Percentiles rank a stretch among this genome's conserved stretches.
phyloP scores from a whole-genome alignment of 1,284 basidiomycete genomes.

The Puccinia horiana region DNA sequence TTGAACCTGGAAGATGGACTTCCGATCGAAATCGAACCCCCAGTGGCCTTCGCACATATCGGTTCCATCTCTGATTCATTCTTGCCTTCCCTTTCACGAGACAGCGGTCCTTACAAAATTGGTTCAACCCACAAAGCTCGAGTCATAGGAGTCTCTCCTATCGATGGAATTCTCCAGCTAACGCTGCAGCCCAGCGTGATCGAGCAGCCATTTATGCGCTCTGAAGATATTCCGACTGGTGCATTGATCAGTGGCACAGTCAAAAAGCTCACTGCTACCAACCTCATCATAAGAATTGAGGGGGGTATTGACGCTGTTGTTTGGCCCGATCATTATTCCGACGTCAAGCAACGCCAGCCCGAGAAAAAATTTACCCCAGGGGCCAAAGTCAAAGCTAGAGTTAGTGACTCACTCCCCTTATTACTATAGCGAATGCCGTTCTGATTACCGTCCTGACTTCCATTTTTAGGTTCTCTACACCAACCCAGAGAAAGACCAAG shows the following conservation, averaged over 20 bases:
- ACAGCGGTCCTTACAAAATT: conserved; percentile 75
- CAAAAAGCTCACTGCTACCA: conserved; percentile 75
- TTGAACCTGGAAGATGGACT: conserved; percentile 65
- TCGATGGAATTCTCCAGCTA: conserved; percentile 86
- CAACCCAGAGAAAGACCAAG: conserved; percentile 76
- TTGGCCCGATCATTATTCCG: conserved; percentile 93
- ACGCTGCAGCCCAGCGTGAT: conserved; percentile 80
- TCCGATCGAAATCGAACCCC: conserved; percentile 62
- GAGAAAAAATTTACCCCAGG: conserved; percentile 88
- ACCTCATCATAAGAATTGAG: conserved; percentile 78
- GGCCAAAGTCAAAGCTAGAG: conserved; percentile 78
- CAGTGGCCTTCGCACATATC: conserved; percentile 83
- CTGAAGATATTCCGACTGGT: conserved; percentile 79
- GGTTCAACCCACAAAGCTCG: conserved; percentile 81
- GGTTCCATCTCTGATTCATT: conserved; percentile 56
- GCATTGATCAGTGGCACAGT: conserved; percentile 78
- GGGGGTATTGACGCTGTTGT: conserved; percentile 87
- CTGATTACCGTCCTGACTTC: background rate
- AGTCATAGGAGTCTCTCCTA: conserved; percentile 80
- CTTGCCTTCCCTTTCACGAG: conserved; percentile 65
- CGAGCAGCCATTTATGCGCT: conserved; percentile 82
- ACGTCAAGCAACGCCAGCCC: conserved; percentile 87
- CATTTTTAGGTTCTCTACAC: conserved; percentile 74
- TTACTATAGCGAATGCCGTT: background rate
- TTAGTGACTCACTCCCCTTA: conserved; percentile 56